Percentiles rank a stretch among this genome's conserved stretches.
Conservation (phyloP, 495 filamentous ascomycete species). For the Barbatosphaeria neglecta region DNA sequence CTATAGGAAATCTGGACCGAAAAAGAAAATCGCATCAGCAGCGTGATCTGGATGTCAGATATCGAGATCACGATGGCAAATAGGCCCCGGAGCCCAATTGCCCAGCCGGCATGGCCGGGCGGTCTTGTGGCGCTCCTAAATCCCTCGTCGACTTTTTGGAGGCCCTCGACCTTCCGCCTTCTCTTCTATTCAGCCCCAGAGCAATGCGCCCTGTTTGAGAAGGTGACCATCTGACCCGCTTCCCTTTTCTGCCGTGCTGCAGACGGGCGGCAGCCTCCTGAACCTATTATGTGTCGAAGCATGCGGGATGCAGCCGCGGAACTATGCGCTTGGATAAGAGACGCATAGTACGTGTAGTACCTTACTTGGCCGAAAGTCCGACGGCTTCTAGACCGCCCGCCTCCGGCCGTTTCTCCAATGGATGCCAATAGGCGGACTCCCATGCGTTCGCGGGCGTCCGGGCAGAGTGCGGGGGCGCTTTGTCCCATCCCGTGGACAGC, state of each 20-base stretch:
- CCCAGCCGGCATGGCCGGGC: no score
- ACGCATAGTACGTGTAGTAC: no score
- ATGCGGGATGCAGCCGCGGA: neutral
- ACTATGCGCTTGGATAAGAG: neutral
- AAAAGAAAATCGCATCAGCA: no score
- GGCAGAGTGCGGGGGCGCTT: neutral
- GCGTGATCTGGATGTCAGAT: no score
- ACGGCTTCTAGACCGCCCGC: neutral
- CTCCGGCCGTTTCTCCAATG: neutral
- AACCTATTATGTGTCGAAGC: no score
- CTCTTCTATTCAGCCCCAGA: no score
- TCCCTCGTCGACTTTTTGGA: no score
- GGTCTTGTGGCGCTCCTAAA: no score
- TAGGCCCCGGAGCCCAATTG: no score
- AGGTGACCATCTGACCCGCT: slow-evolving; percentile 10
- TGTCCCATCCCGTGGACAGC: neutral
- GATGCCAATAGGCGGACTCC: neutral
- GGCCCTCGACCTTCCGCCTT: neutral
- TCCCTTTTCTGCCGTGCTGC: slow-evolving; percentile 3
- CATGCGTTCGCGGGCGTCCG: neutral
- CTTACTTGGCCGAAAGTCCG: no score
- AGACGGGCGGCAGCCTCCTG: neutral
- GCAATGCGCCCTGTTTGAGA: slow-evolving; percentile 1
- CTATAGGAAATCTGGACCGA: no score
- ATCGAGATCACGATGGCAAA: no score